phyloP scores from a whole-genome alignment of 352 stramenopile species.

The Sclerospora graminicola region DNA sequence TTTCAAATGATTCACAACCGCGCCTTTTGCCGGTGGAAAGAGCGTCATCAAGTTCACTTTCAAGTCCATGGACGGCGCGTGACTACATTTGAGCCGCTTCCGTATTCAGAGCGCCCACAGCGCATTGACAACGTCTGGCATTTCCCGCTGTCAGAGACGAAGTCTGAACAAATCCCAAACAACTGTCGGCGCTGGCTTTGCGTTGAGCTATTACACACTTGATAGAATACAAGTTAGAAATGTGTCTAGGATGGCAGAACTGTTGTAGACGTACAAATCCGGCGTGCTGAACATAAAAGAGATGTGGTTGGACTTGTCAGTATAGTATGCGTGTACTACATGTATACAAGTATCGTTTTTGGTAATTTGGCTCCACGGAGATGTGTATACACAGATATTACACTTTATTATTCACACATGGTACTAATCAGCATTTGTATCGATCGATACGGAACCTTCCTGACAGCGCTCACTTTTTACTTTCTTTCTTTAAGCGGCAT shows the following conservation, averaged over 20 bases:
- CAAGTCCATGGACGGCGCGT: conserved; percentile 41
- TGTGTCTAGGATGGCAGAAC: background rate
- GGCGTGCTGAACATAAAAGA: background rate
- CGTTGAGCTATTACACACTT: conserved; percentile 17
- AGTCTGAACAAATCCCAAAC: conserved; percentile 7
- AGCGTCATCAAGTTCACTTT: conserved; percentile 94
- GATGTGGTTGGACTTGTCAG: no score
- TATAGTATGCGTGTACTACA: no score
- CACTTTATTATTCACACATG: no score
- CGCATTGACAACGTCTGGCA: conserved; percentile 51
- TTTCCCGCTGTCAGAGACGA: conserved; percentile 28
- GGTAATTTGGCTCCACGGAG: no score
- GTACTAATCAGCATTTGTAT: no score
- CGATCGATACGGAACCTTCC: no score
- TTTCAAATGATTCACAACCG: conserved; percentile 97
- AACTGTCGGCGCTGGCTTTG: conserved; percentile 30
- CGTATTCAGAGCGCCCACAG: conserved; percentile 54
- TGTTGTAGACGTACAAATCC: background rate
- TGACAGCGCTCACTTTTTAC: no score
- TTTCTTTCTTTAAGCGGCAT: no score
- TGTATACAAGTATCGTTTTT: no score
- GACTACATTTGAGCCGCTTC: conserved; percentile 39
- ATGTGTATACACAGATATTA: no score
- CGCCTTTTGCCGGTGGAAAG: conserved; percentile 95
- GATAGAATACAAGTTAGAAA: background rate